Evolutionary conservation across 176 grass and related monocot genomes (phyloP).

Genomic region (Luzula sylvatica): DNA sequence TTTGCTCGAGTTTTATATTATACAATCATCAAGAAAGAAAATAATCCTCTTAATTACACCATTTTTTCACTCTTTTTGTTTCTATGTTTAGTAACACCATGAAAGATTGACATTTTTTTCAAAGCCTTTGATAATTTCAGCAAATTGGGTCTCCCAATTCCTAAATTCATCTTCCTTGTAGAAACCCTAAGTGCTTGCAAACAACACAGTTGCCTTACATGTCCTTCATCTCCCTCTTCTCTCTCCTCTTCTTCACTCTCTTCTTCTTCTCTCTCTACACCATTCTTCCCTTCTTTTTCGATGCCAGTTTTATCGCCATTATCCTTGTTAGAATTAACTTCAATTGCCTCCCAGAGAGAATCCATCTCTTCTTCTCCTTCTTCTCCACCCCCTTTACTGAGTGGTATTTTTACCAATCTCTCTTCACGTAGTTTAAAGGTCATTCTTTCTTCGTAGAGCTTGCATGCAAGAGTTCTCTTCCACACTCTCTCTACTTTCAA

Average conservation of each 20-base stretch:
- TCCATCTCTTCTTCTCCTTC: constrained; percentile 78
- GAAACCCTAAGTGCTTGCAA: constrained; percentile 79
- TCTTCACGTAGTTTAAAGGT: constrained; percentile 47
- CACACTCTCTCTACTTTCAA: constrained; percentile 57
- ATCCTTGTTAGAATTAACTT: constrained; percentile 32
- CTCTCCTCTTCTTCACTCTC: constrained; percentile 12
- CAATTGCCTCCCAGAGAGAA: constrained; percentile 93
- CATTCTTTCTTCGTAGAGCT: constrained; percentile 85
- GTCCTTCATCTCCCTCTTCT: constrained; percentile 19
- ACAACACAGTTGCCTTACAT: constrained; percentile 64
- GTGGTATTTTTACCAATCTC: constrained; percentile 14
- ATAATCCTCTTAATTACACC: constrained; percentile 7
- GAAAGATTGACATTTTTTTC: constrained; percentile 47
- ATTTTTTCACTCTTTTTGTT: constrained; percentile 20
- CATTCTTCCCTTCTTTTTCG: constrained; percentile 13
- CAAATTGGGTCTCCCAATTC: constrained; percentile 62
- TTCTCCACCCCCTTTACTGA: constrained; percentile 10
- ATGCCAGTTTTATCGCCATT: neutral
- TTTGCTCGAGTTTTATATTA: neutral
- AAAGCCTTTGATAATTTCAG: constrained; percentile 74
- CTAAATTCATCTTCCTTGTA: constrained; percentile 72
- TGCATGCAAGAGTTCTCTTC: constrained; percentile 90
- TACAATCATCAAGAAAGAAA: neutral
- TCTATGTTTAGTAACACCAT: constrained; percentile 28
- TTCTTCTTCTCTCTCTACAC: constrained; percentile 20